A percentile compares a stretch with the other conserved stretches of the same genome.
These are phyloP conservation scores for Echeveria elegans DNA, from an alignment of 164 flowering plant species.

Conservation along the genomic window DNA sequence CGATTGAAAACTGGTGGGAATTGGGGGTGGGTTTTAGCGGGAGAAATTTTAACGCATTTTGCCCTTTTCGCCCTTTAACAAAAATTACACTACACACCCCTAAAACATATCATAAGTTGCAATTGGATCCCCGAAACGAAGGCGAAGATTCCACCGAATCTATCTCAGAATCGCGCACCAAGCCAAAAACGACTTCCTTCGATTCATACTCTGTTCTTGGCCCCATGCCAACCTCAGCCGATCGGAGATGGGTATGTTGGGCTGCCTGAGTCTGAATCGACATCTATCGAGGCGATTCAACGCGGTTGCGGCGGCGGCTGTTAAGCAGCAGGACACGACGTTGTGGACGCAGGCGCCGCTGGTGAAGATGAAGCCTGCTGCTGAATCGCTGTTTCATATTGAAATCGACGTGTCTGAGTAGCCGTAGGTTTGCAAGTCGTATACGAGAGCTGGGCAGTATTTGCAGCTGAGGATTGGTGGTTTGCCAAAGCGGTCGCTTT, in stretches of 20 bases:
- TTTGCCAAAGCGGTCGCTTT: constrained; percentile 46
- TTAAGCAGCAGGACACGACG: constrained; percentile 50
- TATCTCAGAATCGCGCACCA: too few species aligned
- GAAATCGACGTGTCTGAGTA: constrained; percentile 65
- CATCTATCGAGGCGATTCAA: constrained; percentile 16
- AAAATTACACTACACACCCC: too few species aligned
- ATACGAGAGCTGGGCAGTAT: constrained; percentile 75
- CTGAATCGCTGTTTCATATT: constrained; percentile 75
- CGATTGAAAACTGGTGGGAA: too few species aligned
- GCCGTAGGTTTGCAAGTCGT: constrained; percentile 52
- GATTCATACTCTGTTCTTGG: background rate
- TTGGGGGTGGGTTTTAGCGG: too few species aligned
- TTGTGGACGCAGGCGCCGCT: constrained; percentile 68
- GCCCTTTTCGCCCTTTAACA: too few species aligned
- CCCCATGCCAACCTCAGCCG: constrained; percentile 30
- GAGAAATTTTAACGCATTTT: too few species aligned
- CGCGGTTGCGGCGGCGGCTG: constrained; percentile 30
- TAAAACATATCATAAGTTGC: background rate
- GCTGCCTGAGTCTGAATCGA: constrained; percentile 26
- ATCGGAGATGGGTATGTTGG: constrained; percentile 53
- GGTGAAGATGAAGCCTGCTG: constrained; percentile 45
- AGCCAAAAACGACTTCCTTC: too few species aligned
- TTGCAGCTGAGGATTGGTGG: constrained; percentile 68
- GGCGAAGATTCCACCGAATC: background rate
- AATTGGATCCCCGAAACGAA: background rate